These are phyloP conservation scores for Millerago galiae DNA, from an alignment of 805 yeast species.

Conservation along the genomic window DNA sequence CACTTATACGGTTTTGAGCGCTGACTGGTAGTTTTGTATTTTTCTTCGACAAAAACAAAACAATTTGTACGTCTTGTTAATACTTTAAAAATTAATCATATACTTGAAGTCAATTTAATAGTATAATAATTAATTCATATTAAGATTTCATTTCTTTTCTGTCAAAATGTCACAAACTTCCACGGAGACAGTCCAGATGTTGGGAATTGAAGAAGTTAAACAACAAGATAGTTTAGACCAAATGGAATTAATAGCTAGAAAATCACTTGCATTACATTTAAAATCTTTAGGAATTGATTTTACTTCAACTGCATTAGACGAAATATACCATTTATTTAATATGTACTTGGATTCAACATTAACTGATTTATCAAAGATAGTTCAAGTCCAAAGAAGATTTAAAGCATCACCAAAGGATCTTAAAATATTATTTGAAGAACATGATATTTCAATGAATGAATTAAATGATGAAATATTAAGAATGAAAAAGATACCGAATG, in stretches of 20 bases:
- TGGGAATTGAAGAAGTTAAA: neutral
- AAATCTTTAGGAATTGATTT: slow-evolving; percentile 27
- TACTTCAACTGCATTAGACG: slow-evolving; percentile 31
- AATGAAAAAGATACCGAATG: slow-evolving; percentile 16
- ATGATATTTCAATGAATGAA: slow-evolving; percentile 33
- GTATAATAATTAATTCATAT: too few species aligned
- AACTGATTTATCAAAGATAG: slow-evolving; percentile 38
- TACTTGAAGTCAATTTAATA: too few species aligned
- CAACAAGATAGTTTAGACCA: slow-evolving; percentile 14
- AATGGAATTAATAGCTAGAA: slow-evolving; percentile 27
- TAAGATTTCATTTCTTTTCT: neutral
- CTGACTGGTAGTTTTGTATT: too few species aligned
- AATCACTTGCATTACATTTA: slow-evolving; percentile 32
- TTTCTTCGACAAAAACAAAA: too few species aligned
- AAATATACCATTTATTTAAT: slow-evolving; percentile 29
- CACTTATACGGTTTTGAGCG: too few species aligned
- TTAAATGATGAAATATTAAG: slow-evolving; percentile 31
- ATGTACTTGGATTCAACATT: slow-evolving; percentile 34
- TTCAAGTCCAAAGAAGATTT: slow-evolving; percentile 55
- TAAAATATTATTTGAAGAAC: slow-evolving; percentile 36
- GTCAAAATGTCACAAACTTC: neutral
- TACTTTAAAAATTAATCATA: too few species aligned
- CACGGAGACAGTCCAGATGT: neutral
- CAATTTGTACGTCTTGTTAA: too few species aligned
- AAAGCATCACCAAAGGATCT: slow-evolving; percentile 49